These are phyloP conservation scores for Rutstroemia sp. DNA, from an alignment of 2,329 filamentous ascomycete genomes.

Conservation along the genomic window DNA sequence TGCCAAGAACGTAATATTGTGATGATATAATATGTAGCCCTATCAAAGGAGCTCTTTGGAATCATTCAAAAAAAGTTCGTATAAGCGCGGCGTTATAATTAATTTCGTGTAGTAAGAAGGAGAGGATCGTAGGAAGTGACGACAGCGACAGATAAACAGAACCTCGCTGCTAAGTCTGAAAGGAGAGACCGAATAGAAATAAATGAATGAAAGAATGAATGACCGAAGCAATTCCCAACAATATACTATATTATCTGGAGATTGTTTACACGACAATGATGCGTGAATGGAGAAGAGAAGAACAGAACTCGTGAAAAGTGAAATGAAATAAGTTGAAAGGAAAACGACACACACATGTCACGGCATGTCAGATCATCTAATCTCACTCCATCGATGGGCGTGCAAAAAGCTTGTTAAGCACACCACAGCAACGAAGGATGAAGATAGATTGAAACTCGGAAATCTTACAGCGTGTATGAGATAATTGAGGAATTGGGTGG, in stretches of 20 bases:
- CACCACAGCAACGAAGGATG: too few relatives aligned
- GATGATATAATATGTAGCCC: conserved; percentile 14
- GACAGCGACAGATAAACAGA: too few relatives aligned
- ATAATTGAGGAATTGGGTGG: not conserved
- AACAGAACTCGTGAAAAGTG: too few relatives aligned
- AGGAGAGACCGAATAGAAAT: too few relatives aligned
- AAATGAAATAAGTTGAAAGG: too few relatives aligned
- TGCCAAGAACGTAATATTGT: conserved; percentile 1
- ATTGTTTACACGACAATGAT: not conserved
- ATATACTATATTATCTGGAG: not conserved
- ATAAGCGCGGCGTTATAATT: not conserved
- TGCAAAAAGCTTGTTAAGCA: too few relatives aligned
- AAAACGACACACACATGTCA: too few relatives aligned
- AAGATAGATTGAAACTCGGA: not conserved
- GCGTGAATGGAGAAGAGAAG: not conserved
- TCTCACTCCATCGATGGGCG: too few relatives aligned
- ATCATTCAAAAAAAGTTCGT: conserved; percentile 4
- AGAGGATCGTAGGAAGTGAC: not conserved
- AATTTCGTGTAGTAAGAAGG: not conserved
- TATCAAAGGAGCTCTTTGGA: conserved; percentile 23
- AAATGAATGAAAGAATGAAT: too few relatives aligned
- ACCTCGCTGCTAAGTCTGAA: too few relatives aligned
- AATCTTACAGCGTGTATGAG: not conserved
- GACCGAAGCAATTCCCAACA: too few relatives aligned
- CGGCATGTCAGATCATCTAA: too few relatives aligned